A percentile compares a stretch with the other conserved stretches of the same genome.
Conservation (phyloP, 345 rosid species). For the Kernera saxatilis region DNA sequence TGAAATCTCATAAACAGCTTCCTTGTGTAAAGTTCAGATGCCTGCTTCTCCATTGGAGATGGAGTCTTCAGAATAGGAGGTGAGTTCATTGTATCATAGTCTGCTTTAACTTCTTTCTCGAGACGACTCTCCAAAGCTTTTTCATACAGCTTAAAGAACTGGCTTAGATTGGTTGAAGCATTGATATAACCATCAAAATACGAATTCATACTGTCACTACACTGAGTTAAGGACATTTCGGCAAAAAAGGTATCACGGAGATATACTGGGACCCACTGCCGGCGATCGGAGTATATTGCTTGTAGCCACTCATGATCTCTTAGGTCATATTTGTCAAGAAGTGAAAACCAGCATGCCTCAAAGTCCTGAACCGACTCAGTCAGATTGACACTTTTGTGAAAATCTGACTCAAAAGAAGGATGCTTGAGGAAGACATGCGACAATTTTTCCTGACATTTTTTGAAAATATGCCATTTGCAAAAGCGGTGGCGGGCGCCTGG, state of each 20-base stretch:
- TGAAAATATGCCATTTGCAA: constrained; percentile 57
- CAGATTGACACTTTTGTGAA: constrained; percentile 41
- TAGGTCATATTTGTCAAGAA: constrained; percentile 44
- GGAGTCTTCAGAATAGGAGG: constrained; percentile 42
- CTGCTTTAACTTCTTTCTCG: constrained; percentile 49
- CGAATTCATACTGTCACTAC: constrained; percentile 52
- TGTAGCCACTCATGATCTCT: constrained; percentile 62
- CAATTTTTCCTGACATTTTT: constrained; percentile 43
- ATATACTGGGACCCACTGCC: constrained; percentile 62
- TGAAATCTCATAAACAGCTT: constrained; percentile 41
- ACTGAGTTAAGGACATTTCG: constrained; percentile 51
- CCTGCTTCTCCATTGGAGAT: constrained; percentile 52
- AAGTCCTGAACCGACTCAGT: constrained; percentile 39
- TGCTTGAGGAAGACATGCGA: constrained; percentile 40
- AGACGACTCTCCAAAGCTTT: constrained; percentile 44
- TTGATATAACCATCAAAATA: constrained; percentile 62
- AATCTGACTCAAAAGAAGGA: constrained; percentile 43
- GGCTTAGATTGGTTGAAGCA: constrained; percentile 52
- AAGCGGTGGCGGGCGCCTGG: constrained; percentile 56
- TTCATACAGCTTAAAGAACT: constrained; percentile 46
- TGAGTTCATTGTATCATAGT: constrained; percentile 42
- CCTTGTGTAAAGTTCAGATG: constrained; percentile 40
- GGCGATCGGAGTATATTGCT: constrained; percentile 42
- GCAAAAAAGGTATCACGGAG: constrained; percentile 59
- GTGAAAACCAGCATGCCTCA: constrained; percentile 41